phyloP scores from a whole-genome alignment of 768 basidiomycete species.

The Hemileccinum impolitum region DNA sequence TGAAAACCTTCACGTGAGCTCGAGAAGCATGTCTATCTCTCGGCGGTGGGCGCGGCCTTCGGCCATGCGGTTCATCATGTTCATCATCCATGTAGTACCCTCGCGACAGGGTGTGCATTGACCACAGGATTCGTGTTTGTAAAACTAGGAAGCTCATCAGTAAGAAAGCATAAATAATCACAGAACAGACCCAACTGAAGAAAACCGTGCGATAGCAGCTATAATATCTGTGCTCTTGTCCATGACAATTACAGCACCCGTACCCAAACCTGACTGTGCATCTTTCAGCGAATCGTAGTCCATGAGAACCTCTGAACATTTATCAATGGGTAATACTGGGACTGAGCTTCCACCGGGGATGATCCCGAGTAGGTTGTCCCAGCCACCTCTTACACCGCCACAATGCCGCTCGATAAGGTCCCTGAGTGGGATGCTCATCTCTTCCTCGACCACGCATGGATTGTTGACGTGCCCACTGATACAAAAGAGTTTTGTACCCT shows the following conservation, averaged over 20 bases:
- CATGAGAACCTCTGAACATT: slow-evolving; percentile 91
- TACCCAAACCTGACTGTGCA: slow-evolving; percentile 93
- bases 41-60: slow-evolving; percentile 87
- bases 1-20: slow-evolving; percentile 67
- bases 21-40: slow-evolving; percentile 98
- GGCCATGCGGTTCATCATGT: slow-evolving; percentile 98
- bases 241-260: slow-evolving; percentile 99
- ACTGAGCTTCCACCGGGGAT: slow-evolving; percentile 95
- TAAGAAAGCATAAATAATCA: background rate
- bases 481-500: slow-evolving; percentile 96
- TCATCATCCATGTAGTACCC: slow-evolving; percentile 99
- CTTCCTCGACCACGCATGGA: slow-evolving; percentile 96
- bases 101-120: slow-evolving; percentile 95
- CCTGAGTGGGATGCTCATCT: slow-evolving; percentile 96
- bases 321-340: slow-evolving; percentile 81
- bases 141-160: slow-evolving; percentile 58
- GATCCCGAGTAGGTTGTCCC: slow-evolving; percentile 97
- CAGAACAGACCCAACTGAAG: slow-evolving; percentile 47
- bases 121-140: slow-evolving; percentile 98
- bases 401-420: slow-evolving; percentile 97
- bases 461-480: slow-evolving; percentile 98
- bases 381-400: slow-evolving; percentile 90
- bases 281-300: slow-evolving; percentile 98
- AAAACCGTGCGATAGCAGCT: slow-evolving; percentile 90
- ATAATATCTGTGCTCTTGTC: slow-evolving; percentile 96